These are phyloP conservation scores for Neurospora africana DNA, from an alignment of 495 filamentous ascomycete genomes.

Conservation along the genomic window DNA sequence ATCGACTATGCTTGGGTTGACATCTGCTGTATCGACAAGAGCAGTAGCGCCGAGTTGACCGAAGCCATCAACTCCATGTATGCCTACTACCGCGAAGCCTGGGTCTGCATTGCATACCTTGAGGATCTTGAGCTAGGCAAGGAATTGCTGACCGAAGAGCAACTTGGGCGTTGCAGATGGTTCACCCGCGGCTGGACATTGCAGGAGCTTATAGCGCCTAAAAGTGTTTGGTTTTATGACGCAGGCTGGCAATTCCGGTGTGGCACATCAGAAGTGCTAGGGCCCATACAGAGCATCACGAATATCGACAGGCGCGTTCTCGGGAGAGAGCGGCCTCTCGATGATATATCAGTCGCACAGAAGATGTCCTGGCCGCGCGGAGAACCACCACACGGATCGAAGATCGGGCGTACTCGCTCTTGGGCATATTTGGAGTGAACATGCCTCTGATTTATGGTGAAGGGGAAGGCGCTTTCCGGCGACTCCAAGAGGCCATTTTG, in stretches of 20 bases:
- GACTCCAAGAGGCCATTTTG: constrained; percentile 19
- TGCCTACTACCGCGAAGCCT: constrained; percentile 3
- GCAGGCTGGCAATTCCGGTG: neutral
- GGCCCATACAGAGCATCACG: neutral
- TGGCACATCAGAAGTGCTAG: neutral
- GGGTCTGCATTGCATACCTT: neutral
- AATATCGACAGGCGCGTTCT: neutral
- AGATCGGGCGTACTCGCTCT: constrained; percentile 14
- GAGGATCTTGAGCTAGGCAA: neutral
- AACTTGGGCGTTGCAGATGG: neutral
- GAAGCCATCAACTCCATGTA: constrained; percentile 30
- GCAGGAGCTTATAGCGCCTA: constrained; percentile 3
- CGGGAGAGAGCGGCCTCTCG: neutral
- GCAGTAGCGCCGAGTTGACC: constrained; percentile 26
- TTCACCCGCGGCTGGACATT: constrained; percentile 6
- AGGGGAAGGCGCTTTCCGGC: constrained; percentile 11
- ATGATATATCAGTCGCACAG: constrained; percentile 3
- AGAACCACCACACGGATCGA: constrained; percentile 10
- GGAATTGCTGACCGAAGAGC: neutral
- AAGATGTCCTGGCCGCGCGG: constrained; percentile 12
- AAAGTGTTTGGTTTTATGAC: neutral
- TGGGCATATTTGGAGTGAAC: constrained; percentile 20
- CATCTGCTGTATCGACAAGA: constrained; percentile 28
- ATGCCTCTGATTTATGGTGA: constrained; percentile 22
- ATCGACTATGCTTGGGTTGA: constrained; percentile 15